Evolutionary conservation across 768 basidiomycete species (phyloP), one percentile per base, ranked within the genome.

Genomic region (Pisolithus albus): DNA sequence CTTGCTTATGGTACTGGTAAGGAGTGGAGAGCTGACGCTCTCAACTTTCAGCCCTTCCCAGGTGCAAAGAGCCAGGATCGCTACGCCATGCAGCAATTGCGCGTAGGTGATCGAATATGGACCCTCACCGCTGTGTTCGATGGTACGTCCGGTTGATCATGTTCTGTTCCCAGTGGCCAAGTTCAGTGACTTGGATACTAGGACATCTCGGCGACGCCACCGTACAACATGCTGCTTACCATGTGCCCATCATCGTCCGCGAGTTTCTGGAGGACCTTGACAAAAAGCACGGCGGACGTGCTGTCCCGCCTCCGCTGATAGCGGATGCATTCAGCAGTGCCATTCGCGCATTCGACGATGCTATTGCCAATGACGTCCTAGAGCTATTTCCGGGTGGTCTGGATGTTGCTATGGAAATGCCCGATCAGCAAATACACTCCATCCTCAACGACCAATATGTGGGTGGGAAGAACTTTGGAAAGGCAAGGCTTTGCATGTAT

Each of bases 401-500:
- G 11, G 69, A 77, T 15, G 67, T 74, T 13, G 70, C 82, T 28
- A 70, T 72, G 28, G 63, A 74, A 15, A 75, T 81, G 64, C 74
- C 80, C 4, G 79, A 84, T 57, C 69, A 73, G 21, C 67, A 82
- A 52, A 82, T 87, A 45, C 73, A 77, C 46, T 58, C 69, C 15
- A 74, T 83, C 40, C 79, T 90, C 61, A 82, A 87, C 54, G 86
- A 88, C 62, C 78, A 79, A 50, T 70, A 76, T 42, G 60, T 64
- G 7, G 81, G 80, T 8, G 80, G 80, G 5, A 70, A 69, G 18
- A 86, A 85, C 61, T 79, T 82, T 71, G 72, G 76, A 48, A 84
- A 81, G 59, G 81, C 81, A 18, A 69, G 83, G 46, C 72, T 86
- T 46, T 85, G 84, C 61, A 86, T 90, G 80, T 85, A 87, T 58